Evolutionary conservation across 345 rosid species (phyloP), one percentile per base, ranked within the genome.

Genomic region (Luvunga scandens): DNA sequence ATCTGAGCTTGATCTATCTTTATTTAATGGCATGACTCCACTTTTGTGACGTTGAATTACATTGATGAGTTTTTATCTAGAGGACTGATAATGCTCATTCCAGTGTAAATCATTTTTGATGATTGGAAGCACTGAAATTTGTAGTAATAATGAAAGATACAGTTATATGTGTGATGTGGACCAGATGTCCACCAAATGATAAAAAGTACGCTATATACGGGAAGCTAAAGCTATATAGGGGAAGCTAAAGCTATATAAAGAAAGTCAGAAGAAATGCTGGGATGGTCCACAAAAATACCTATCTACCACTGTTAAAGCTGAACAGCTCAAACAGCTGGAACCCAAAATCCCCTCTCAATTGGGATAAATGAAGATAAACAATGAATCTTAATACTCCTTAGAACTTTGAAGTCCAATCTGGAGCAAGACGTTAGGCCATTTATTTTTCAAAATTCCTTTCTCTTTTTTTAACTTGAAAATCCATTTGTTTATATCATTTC

Each of bases 1-100:
- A 77, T 60, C 50, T 69, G 45, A 55, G 24, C 39, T 64, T 64
- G 55, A 77, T 73, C 33, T 14, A 34, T 57, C 64, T 64, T 80
- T 78, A n/a, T 55, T 3, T 66, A 14, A 31, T 56, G 38, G 28
- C 33, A 67, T 69, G 57, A 59, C 19, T 73, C 16, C 69, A 57
- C 55, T 66, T 36, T 56, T 72, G 48, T 22, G 12, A 36, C 42
- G 53, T 31, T 34, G 38, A 56, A 69, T 25, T 63, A n/a, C 38
- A 18, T 57, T 33, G 21, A 72, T 34, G 31, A 72, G 24, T 59
- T 71, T n/a, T 50, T 72, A 16, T 64, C 4, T 7, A 38, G 8
- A 38, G 27, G 38, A 22, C 66, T 63, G 36, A 55, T 39, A 6
- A n/a, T 63, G 76, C 33, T 19, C 57, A 75, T 66, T 50, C 6